A percentile compares a stretch with the other conserved stretches of the same genome.
These are phyloP conservation scores for Hypomyces perniciosus DNA, from an alignment of 2,329 filamentous ascomycete species.

Conservation along the genomic window DNA sequence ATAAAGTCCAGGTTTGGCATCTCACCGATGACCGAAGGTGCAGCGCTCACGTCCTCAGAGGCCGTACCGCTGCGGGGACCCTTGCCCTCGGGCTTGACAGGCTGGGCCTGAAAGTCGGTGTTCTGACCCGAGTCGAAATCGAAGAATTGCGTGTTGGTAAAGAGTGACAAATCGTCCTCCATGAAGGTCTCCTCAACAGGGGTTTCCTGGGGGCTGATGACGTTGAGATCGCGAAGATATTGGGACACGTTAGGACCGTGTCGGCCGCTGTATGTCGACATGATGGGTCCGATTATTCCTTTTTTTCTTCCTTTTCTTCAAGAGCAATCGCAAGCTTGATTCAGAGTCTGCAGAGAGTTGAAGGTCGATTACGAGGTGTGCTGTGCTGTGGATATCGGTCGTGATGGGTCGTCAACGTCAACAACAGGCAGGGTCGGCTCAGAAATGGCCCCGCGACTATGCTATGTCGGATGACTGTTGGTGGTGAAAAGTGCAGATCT, in stretches of 20 bases:
- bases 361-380: no score
- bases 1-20: constrained; percentile 46
- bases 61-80: constrained; percentile 27
- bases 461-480: no score
- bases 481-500: no score
- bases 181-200: constrained; percentile 53
- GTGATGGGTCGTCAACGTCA: no score
- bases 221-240: constrained; percentile 82
- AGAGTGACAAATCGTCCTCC: constrained; percentile 69
- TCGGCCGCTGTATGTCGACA: constrained; percentile 71
- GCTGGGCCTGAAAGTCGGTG: constrained; percentile 49
- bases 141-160: constrained; percentile 78
- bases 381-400: no score
- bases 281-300: constrained; percentile 26
- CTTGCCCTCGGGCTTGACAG: constrained; percentile 38
- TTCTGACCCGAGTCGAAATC: constrained; percentile 66
- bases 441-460: no score
- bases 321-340: no score
- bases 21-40: constrained; percentile 39
- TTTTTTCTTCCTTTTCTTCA: background rate
- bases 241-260: constrained; percentile 83
- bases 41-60: constrained; percentile 34
- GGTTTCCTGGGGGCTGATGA: constrained; percentile 55
- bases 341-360: no score
- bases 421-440: no score